Evolutionary conservation across 2,329 filamentous ascomycete species (phyloP).

Genomic region (Hysterium pulicare): DNA sequence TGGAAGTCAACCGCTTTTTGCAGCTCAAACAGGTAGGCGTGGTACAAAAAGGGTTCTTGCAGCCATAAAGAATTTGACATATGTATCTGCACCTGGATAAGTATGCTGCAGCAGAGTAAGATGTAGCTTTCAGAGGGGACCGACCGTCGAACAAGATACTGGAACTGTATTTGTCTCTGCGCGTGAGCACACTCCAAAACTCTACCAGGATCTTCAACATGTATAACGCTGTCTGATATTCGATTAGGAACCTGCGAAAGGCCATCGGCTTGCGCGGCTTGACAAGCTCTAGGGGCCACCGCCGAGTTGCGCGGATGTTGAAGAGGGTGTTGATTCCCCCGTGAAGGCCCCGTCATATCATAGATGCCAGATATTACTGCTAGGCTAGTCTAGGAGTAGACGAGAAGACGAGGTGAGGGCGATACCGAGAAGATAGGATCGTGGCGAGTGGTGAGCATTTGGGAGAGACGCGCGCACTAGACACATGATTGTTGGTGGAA

Average conservation of each 20-base stretch:
- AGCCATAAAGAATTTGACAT: slow-evolving; percentile 77
- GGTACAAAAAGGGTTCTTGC: slow-evolving; percentile 63
- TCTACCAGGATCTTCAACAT: slow-evolving; percentile 23
- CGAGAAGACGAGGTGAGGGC: slow-evolving; percentile 2
- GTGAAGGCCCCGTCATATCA: slow-evolving; percentile 22
- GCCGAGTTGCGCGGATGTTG: slow-evolving; percentile 2
- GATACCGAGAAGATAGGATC: neutral
- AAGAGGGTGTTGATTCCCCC: slow-evolving; percentile 11
- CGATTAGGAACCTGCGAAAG: neutral
- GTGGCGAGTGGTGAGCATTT: slow-evolving; percentile 1
- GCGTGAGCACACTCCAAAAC: slow-evolving; percentile 28
- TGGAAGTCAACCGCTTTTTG: slow-evolving; percentile 63
- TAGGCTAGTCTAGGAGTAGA: slow-evolving; percentile 6
- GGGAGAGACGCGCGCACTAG: neutral
- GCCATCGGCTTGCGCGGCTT: neutral
- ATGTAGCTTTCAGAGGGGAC: too few species aligned
- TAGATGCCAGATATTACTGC: slow-evolving; percentile 12
- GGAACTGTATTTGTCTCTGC: slow-evolving; percentile 26
- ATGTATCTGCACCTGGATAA: slow-evolving; percentile 60
- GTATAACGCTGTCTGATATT: slow-evolving; percentile 10
- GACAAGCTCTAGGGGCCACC: neutral
- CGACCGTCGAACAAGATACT: slow-evolving; percentile 30
- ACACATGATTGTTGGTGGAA: neutral
- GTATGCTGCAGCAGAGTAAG: slow-evolving; percentile 5
- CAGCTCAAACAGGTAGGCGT: slow-evolving; percentile 80